These are phyloP conservation scores for Trichoderma afroharzianum DNA, from an alignment of 2,329 filamentous ascomycete genomes.

Conservation along the genomic window DNA sequence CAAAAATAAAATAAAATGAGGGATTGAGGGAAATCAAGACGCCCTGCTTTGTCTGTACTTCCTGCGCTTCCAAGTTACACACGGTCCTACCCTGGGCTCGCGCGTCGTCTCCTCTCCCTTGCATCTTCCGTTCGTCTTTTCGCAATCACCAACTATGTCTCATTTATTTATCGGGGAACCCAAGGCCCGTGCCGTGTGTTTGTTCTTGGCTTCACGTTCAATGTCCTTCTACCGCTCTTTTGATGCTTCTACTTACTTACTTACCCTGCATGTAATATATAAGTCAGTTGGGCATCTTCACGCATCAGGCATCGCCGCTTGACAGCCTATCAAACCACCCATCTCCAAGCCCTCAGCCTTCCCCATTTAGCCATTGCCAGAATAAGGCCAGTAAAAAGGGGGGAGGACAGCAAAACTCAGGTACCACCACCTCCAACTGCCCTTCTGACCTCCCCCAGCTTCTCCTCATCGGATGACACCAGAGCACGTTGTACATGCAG, in stretches of 20 bases:
- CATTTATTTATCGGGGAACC: neutral
- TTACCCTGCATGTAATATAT: neutral
- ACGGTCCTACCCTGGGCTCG: slow-evolving; percentile 1
- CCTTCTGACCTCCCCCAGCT: neutral
- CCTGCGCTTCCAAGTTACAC: neutral
- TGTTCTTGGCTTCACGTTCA: neutral
- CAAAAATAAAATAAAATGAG: neutral
- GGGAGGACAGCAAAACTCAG: neutral
- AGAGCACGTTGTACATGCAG: neutral
- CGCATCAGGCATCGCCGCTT: neutral
- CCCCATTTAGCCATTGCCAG: neutral
- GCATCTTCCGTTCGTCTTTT: neutral
- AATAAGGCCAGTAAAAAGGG: neutral
- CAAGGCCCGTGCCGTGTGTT: neutral
- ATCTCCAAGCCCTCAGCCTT: neutral
- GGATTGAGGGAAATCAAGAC: neutral
- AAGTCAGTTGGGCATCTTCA: neutral
- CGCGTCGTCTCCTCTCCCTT: neutral
- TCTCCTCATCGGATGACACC: neutral
- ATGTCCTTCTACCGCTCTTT: neutral
- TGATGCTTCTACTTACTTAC: neutral
- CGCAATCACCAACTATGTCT: neutral
- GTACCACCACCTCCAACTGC: neutral
- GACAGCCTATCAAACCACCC: neutral
- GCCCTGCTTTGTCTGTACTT: neutral